A percentile compares a stretch with the other conserved stretches of the same genome.
Evolutionary conservation across 371 early-diverging fungal genomes (phyloP).

Genomic region (Apophysomyces trapeziformis): DNA sequence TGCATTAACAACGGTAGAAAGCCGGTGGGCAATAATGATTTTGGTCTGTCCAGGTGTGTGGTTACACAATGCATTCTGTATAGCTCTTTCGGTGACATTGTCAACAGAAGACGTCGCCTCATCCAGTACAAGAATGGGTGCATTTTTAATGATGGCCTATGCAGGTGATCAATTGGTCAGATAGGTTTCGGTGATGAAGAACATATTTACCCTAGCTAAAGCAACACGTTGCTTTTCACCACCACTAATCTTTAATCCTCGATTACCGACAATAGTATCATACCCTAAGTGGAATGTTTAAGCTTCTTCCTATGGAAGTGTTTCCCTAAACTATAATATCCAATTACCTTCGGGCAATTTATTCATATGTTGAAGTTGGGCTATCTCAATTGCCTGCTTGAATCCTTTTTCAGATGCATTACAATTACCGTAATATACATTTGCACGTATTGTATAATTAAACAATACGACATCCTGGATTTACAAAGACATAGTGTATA

Average conservation of each 20-base stretch:
- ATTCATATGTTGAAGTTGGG: too few relatives aligned
- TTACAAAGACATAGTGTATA: too few relatives aligned
- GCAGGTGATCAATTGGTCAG: conserved; percentile 51
- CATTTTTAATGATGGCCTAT: conserved; percentile 74
- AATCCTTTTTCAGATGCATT: too few relatives aligned
- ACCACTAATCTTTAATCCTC: conserved; percentile 59
- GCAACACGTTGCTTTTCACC: conserved; percentile 61
- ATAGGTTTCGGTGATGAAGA: too few relatives aligned
- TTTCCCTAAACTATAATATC: too few relatives aligned
- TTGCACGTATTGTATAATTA: too few relatives aligned
- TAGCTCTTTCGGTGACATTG: conserved; percentile 67
- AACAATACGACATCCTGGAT: too few relatives aligned
- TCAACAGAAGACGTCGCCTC: conserved; percentile 71
- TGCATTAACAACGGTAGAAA: conserved; percentile 75
- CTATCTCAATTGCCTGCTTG: too few relatives aligned
- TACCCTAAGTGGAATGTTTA: conserved; percentile 39
- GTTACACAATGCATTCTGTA: conserved; percentile 75
- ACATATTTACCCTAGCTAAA: too few relatives aligned
- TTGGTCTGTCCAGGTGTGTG: conserved; percentile 78
- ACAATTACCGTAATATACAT: too few relatives aligned
- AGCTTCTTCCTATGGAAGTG: too few relatives aligned
- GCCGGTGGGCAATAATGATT: conserved; percentile 87
- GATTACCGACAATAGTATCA: conserved; percentile 71
- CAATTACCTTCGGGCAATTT: too few relatives aligned
- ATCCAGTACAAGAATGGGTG: conserved; percentile 58